Percentiles rank a stretch among this genome's conserved stretches.
Conservation (phyloP, 2,329 filamentous ascomycete genomes). For the Cladobotryum protrusum region DNA sequence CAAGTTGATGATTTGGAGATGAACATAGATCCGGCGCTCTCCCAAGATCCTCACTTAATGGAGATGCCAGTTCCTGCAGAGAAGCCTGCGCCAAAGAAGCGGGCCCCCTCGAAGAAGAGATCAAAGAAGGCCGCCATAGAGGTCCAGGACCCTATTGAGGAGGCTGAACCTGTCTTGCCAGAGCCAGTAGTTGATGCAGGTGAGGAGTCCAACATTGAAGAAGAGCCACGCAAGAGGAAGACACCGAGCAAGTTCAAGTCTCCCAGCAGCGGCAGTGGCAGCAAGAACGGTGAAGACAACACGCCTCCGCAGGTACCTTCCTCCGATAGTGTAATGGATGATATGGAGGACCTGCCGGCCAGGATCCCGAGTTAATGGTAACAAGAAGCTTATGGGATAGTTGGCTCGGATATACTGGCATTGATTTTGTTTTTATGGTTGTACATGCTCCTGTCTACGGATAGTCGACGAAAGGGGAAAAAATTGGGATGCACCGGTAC, state of each 20-base stretch:
- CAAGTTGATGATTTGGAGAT: constrained; percentile 20
- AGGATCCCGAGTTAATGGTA: constrained; percentile 4
- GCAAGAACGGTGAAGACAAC: constrained; percentile 9
- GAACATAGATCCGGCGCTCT: constrained; percentile 27
- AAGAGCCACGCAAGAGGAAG: constrained; percentile 21
- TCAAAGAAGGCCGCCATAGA: constrained; percentile 18
- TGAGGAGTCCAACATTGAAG: constrained; percentile 22
- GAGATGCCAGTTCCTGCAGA: constrained; percentile 23
- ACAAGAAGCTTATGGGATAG: no score
- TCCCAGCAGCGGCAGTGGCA: neutral
- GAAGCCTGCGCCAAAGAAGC: constrained; percentile 18
- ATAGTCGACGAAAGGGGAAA: no score
- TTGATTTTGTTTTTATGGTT: neutral
- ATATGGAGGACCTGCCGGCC: constrained; percentile 39
- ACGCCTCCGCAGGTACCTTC: constrained; percentile 12
- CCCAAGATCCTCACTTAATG: constrained; percentile 13
- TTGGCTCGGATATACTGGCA: no score
- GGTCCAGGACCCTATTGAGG: constrained; percentile 28
- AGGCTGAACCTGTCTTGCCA: constrained; percentile 14
- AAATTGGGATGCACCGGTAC: no score
- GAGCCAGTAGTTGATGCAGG: constrained; percentile 12
- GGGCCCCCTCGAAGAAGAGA: constrained; percentile 17
- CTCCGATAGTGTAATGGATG: constrained; percentile 34
- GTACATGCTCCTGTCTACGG: no score
- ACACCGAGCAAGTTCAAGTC: constrained; percentile 25